phyloP scores from a whole-genome alignment of 2,329 filamentous ascomycete genomes.

The Hirsutella minnesotensis region DNA sequence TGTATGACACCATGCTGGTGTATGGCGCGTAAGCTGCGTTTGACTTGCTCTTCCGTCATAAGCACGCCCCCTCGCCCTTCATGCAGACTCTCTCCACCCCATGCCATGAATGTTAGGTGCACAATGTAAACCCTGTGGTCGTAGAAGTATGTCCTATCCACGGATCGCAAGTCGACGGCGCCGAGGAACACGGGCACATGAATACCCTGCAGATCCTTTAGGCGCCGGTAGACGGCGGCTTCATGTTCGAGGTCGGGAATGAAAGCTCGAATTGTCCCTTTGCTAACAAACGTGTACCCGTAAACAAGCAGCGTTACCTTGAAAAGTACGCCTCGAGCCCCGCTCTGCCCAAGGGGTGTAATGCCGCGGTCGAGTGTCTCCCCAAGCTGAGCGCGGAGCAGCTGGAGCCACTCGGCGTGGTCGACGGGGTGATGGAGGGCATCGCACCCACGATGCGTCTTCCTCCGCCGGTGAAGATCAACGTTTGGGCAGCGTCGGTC shows the following conservation, averaged over 20 bases:
- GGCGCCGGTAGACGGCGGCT: too few relatives aligned
- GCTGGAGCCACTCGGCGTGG: too few relatives aligned
- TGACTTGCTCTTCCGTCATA: background rate
- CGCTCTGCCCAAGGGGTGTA: slow-evolving; percentile 12
- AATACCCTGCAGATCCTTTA: slow-evolving; percentile 20
- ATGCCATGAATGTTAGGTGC: slow-evolving; percentile 11
- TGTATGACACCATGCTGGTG: slow-evolving; percentile 15
- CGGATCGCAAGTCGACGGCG: slow-evolving; percentile 20
- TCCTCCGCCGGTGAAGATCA: slow-evolving; percentile 14
- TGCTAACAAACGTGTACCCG: too few relatives aligned
- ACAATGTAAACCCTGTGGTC: slow-evolving; percentile 17
- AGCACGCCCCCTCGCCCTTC: too few relatives aligned
- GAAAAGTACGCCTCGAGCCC: slow-evolving; percentile 27
- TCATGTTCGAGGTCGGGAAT: too few relatives aligned
- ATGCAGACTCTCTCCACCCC: background rate
- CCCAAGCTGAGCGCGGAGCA: slow-evolving; percentile 19
- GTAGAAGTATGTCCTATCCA: slow-evolving; percentile 21
- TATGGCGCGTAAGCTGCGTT: slow-evolving; percentile 9
- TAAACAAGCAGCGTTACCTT: slow-evolving; percentile 25
- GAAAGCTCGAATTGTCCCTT: too few relatives aligned
- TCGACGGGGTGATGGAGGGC: slow-evolving; percentile 14
- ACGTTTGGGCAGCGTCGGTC: slow-evolving; percentile 26
- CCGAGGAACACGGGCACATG: slow-evolving; percentile 26
- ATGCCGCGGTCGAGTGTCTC: slow-evolving; percentile 18
- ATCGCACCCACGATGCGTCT: slow-evolving; percentile 9